Base-by-base conservation (phyloP, 116 monocot genomes). In the Thalassia testudinum region DNA sequence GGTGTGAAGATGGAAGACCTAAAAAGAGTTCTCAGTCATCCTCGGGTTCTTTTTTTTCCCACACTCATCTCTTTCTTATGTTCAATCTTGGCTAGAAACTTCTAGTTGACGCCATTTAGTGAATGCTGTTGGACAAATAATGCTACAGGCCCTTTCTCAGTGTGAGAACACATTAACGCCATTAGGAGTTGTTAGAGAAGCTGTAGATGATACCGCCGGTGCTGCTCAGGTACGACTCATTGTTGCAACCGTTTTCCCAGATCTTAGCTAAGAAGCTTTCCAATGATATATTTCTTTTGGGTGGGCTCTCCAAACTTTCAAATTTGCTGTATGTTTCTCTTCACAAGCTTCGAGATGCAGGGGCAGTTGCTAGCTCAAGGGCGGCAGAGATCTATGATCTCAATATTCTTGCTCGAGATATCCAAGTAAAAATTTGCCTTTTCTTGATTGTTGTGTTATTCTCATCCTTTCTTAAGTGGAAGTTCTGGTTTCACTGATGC, bases 131-230 rank as follows among this genome's bases (percentile, higher is more conserved):
- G 8, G 30, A 7, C n/a, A 18, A 13, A 30, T 12, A 48, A 23
- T 23, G 45, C 4, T 47, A 43, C 66, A 95, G 88, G 88, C 88
- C 18, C 87, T 88, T 63, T 76, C 95, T 17, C 95, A 95, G 56
- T 95, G 95, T 66, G 95, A 95, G 55, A 56, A 85, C 30, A 88
- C 81, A 15, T 27, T 95, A 51, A 77, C 81, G 28, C 76, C 70
- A 28, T 56, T 87, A 68, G 84, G 72, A 47, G 78, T 85, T 57
- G 70, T 82, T 27, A 84, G 76, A 73, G 95, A 95, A 82, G 68
- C 84, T 72, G 88, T 85, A 13, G 81, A 88, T 74, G 81, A 95
- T 43, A 95, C 88, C 25, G 95, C 88, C 29, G 85, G 88, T 53
- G 95, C 88, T 70, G 95, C 95, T 43, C 61, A 95, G 67, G 88